Conservation (phyloP, 176 grass and related monocot species). For the Canna indica region DNA sequence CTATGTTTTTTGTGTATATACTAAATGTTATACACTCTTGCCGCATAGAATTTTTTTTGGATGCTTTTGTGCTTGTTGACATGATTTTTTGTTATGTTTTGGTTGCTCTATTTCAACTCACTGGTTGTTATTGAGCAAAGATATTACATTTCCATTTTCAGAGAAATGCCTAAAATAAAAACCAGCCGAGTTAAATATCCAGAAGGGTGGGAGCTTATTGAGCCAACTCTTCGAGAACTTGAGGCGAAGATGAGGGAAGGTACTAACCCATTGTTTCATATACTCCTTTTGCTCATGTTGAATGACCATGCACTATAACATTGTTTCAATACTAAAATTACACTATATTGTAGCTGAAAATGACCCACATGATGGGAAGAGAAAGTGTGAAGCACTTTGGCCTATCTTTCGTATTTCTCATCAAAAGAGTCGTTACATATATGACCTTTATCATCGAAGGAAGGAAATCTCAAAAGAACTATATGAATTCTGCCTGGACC, state of each 20-base stretch:
- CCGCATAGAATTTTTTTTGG: background rate
- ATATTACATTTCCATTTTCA: background rate
- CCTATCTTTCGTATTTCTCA: slow-evolving; percentile 38
- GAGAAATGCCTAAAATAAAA: slow-evolving; percentile 35
- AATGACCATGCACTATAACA: background rate
- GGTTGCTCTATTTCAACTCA: background rate
- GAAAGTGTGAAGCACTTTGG: slow-evolving; percentile 45
- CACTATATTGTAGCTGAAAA: slow-evolving; percentile 28
- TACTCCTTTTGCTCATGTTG: background rate
- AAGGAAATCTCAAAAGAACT: slow-evolving; percentile 32
- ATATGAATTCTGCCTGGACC: slow-evolving; percentile 33
- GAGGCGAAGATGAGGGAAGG: slow-evolving; percentile 39
- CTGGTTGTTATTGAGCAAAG: background rate
- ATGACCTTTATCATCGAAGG: slow-evolving; percentile 36
- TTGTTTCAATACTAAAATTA: background rate
- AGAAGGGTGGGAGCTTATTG: slow-evolving; percentile 47
- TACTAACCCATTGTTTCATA: background rate
- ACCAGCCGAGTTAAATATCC: slow-evolving; percentile 27
- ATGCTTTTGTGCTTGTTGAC: background rate
- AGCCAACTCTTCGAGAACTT: slow-evolving; percentile 35
- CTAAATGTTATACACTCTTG: no score
- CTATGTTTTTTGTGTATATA: no score
- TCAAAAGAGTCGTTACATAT: slow-evolving; percentile 31
- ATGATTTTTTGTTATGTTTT: background rate
- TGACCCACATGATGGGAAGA: slow-evolving; percentile 40